These are phyloP conservation scores for Aspergillus ellipticus DNA, from an alignment of 495 filamentous ascomycete species.

Conservation along the genomic window DNA sequence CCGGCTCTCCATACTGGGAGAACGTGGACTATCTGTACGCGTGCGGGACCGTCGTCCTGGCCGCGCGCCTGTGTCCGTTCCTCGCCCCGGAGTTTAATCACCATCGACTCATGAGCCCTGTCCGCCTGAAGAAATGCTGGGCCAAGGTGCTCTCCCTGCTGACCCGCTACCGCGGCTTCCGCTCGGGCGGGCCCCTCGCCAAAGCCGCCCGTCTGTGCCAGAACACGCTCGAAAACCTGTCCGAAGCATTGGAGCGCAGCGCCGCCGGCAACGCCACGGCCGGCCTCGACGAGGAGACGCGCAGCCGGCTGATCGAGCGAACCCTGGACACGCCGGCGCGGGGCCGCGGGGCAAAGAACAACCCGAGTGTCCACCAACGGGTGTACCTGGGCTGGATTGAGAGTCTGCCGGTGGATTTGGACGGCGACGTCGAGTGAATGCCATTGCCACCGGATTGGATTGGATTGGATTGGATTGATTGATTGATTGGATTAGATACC, in stretches of 20 bases:
- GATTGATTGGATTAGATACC: too few species aligned
- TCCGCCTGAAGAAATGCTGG: not conserved
- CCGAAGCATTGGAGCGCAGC: not conserved
- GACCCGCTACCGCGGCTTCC: not conserved
- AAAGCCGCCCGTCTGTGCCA: conserved; percentile 1
- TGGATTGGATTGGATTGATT: too few species aligned
- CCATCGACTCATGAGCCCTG: not conserved
- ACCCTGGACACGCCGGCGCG: not conserved
- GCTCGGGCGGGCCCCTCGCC: not conserved
- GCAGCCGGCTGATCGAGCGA: not conserved
- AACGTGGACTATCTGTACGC: conserved; percentile 15
- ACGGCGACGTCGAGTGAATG: not conserved
- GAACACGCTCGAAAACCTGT: conserved; percentile 1
- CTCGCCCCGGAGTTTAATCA: not conserved
- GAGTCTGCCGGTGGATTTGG: conserved; percentile 15
- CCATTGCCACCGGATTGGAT: too few species aligned
- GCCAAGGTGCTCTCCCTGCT: not conserved
- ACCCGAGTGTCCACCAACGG: not conserved
- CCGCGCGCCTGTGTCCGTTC: conserved; percentile 4
- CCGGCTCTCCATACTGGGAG: conserved; percentile 12
- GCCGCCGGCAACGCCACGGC: not conserved
- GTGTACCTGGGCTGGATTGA: conserved; percentile 14
- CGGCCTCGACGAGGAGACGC: not conserved
- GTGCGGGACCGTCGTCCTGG: conserved; percentile 12
- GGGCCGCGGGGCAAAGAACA: not conserved